Conservation (phyloP, 2,329 filamentous ascomycete species). For the Hirsutella minnesotensis region DNA sequence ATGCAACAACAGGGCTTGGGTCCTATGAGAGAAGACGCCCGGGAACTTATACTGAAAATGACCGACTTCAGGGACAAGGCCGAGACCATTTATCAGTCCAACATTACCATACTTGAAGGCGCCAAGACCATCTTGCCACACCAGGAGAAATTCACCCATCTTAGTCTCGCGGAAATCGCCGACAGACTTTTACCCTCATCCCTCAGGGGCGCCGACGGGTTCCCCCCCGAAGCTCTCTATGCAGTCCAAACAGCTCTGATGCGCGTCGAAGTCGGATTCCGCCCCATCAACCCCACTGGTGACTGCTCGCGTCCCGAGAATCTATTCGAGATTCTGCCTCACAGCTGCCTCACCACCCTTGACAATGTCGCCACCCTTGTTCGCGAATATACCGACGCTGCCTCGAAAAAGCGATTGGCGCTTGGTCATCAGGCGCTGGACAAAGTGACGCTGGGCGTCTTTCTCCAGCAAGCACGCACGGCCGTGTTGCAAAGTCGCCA, state of each 20-base stretch:
- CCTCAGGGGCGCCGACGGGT: conserved; percentile 22
- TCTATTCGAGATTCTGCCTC: conserved; percentile 45
- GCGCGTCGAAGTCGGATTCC: conserved; percentile 48
- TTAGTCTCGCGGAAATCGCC: conserved; percentile 40
- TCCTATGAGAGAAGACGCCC: conserved; percentile 31
- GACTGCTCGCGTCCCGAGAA: conserved; percentile 35
- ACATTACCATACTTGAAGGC: conserved; percentile 35
- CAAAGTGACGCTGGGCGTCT: conserved; percentile 23
- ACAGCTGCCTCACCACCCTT: conserved; percentile 16
- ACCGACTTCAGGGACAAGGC: conserved; percentile 28
- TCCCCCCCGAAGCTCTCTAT: conserved; percentile 43
- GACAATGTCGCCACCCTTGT: conserved; percentile 19
- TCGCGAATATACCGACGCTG: conserved; percentile 17
- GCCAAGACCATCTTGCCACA: conserved; percentile 29
- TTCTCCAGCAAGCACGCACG: conserved; percentile 35
- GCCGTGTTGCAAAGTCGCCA: conserved; percentile 40
- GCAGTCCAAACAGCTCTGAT: conserved; percentile 57
- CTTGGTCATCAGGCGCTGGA: conserved; percentile 8
- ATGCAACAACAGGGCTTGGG: conserved; percentile 23
- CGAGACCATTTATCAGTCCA: conserved; percentile 32
- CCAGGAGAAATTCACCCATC: conserved; percentile 25
- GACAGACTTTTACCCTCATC: conserved; percentile 26
- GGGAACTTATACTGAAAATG: conserved; percentile 35
- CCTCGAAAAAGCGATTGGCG: conserved; percentile 8
- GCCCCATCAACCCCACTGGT: conserved; percentile 35